Evolutionary conservation across 2,329 filamentous ascomycete genomes (phyloP).

Genomic region (Sporothrix humicola): DNA sequence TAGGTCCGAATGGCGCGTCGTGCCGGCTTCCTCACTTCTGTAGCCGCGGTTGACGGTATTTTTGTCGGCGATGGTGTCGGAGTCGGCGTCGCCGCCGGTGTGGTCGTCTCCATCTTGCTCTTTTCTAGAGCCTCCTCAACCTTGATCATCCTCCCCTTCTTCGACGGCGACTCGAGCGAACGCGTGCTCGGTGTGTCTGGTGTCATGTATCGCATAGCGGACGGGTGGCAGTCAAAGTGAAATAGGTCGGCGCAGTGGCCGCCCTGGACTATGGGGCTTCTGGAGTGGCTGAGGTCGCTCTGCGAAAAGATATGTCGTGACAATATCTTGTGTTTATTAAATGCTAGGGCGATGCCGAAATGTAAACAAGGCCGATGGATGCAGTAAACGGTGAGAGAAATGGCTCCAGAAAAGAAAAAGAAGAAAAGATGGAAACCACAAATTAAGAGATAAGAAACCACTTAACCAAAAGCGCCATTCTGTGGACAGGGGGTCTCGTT

Average conservation of each 20-base stretch:
- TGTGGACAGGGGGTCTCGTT: neutral
- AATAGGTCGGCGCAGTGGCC: neutral
- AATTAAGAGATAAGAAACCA: constrained; percentile 7
- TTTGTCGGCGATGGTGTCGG: constrained; percentile 14
- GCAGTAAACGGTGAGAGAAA: neutral
- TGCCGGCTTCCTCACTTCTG: neutral
- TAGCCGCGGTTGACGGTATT: neutral
- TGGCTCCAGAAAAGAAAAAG: neutral
- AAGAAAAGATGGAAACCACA: neutral
- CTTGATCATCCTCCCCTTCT: constrained; percentile 33
- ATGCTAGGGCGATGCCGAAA: too few species aligned
- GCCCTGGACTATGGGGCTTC: neutral
- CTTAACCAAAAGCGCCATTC: neutral
- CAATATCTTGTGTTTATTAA: too few species aligned
- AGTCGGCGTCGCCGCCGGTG: constrained; percentile 22
- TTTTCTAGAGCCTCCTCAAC: neutral
- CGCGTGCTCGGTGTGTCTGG: constrained; percentile 36
- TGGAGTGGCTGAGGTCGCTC: neutral
- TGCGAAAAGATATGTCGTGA: neutral
- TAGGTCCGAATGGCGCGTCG: constrained; percentile 37
- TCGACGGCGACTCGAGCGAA: constrained; percentile 29
- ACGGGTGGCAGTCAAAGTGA: neutral
- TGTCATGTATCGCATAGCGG: constrained; percentile 34
- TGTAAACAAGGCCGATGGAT: neutral
- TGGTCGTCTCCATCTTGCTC: constrained; percentile 12